A percentile compares a stretch with the other conserved stretches of the same genome.
phyloP scores from a whole-genome alignment of 2,329 filamentous ascomycete genomes.

The Cryphonectria japonica region DNA sequence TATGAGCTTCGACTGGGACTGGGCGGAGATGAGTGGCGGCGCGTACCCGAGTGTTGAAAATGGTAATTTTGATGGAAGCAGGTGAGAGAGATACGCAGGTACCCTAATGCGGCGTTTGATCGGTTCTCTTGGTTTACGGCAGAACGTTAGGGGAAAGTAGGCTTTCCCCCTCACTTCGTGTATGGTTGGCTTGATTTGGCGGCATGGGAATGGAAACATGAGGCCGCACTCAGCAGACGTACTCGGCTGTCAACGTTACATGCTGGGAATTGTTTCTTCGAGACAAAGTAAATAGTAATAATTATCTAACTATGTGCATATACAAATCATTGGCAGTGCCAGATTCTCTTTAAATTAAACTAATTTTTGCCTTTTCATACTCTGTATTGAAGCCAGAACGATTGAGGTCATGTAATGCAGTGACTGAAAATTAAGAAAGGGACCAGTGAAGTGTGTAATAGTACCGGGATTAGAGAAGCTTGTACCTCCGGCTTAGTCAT shows the following conservation, averaged over 20 bases:
- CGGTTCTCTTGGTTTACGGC: not conserved
- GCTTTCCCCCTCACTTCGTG: not conserved
- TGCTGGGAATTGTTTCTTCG: not conserved
- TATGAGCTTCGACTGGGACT: conserved; percentile 92
- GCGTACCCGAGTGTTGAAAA: conserved; percentile 68
- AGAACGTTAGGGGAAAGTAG: not conserved
- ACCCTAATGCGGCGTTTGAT: not conserved
- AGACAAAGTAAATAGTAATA: not conserved
- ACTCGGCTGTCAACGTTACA: not conserved
- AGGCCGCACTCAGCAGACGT: not conserved
- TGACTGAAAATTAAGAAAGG: not conserved
- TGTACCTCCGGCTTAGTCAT: conserved; percentile 9
- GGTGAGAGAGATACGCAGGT: conserved; percentile 2
- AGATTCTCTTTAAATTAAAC: not conserved
- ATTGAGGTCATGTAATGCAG: not conserved
- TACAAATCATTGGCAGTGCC: not conserved
- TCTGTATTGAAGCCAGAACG: not conserved
- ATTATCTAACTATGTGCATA: not conserved
- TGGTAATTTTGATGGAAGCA: conserved; percentile 50
- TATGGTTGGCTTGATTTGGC: not conserved
- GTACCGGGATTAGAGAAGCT: not conserved
- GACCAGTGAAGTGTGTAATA: not conserved
- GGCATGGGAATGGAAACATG: not conserved
- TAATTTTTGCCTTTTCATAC: not conserved
- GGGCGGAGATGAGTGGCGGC: conserved; percentile 70